A percentile compares a stretch with the other conserved stretches of the same genome.
phyloP scores from a whole-genome alignment of 352 stramenopile genomes.

The Phytophthora foliorum region DNA sequence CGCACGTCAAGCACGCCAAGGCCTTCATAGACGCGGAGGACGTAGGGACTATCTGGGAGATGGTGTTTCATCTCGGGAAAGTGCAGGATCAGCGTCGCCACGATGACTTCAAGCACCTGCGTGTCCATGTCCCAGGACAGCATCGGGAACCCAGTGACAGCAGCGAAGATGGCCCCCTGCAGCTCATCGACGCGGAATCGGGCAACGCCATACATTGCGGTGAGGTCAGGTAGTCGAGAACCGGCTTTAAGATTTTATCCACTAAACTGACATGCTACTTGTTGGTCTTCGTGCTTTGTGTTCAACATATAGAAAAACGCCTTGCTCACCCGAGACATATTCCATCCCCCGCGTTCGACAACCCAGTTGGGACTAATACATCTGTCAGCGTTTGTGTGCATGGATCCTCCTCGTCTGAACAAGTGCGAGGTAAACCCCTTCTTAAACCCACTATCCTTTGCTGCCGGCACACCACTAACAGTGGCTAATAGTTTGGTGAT shows the following conservation, averaged over 20 bases:
- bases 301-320: background rate
- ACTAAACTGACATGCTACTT: background rate
- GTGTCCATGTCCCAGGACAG: background rate
- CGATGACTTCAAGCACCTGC: background rate
- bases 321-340: background rate
- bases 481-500: background rate
- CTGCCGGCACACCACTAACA: background rate
- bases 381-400: background rate
- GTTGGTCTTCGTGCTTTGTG: background rate
- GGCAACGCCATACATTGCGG: background rate
- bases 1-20: no score
- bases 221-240: background rate
- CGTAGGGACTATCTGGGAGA: background rate
- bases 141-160: background rate
- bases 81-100: background rate
- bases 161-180: background rate
- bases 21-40: background rate
- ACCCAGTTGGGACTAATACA: background rate
- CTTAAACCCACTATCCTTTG: no score
- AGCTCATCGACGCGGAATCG: background rate
- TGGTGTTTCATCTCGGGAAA: background rate
- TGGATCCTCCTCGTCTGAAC: background rate
- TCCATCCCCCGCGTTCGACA: background rate
- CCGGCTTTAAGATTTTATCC: background rate
- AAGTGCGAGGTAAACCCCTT: background rate